Conservation (phyloP, 306 rosid species). For the Canavalia gladiata region DNA sequence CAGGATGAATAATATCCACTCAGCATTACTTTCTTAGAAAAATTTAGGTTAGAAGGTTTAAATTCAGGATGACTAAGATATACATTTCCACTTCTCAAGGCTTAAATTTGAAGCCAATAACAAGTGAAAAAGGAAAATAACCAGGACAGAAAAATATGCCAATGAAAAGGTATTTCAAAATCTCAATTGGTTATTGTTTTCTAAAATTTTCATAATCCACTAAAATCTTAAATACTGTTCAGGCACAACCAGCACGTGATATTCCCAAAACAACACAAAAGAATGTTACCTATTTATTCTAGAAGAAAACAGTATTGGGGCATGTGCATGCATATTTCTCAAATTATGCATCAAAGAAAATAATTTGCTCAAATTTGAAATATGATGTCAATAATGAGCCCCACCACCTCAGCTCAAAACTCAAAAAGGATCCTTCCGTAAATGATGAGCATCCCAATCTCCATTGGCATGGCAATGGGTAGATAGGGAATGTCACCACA, state of each 20-base stretch:
- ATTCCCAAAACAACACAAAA: not conserved
- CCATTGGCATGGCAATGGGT: not conserved
- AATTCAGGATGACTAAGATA: not conserved
- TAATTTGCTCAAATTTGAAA: not conserved
- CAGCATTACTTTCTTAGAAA: not conserved
- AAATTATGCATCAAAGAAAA: not conserved
- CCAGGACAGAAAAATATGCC: too few species aligned
- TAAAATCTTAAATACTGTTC: not conserved
- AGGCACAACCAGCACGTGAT: not conserved
- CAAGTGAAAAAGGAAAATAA: not conserved
- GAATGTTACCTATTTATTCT: not conserved
- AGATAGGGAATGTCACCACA: not conserved
- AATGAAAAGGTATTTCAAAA: not conserved
- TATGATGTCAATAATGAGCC: not conserved
- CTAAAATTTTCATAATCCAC: not conserved
- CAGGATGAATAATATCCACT: not conserved
- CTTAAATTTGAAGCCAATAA: conserved; percentile 11
- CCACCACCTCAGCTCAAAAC: not conserved
- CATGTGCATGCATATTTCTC: not conserved
- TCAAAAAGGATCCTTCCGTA: not conserved
- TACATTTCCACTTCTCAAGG: not conserved
- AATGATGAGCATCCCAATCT: not conserved
- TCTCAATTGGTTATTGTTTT: not conserved
- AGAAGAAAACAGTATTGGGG: not conserved
- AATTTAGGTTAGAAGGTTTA: not conserved